Evolutionary conservation across 148 eudicot genomes (phyloP).

Genomic region (Hydrangea macrophylla): DNA sequence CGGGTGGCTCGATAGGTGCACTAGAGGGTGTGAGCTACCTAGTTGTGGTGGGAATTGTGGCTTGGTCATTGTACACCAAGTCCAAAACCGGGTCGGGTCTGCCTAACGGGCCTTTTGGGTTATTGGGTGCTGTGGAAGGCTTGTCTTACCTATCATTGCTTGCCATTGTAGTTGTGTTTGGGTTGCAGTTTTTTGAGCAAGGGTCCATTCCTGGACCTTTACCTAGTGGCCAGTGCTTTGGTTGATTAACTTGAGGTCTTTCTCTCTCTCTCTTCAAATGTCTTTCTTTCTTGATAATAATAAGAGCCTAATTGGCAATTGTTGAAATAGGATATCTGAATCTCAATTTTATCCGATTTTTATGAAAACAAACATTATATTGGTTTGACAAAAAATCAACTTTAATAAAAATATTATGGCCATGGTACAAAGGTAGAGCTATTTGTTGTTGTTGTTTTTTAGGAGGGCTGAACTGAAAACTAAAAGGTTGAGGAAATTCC

Average conservation of each 20-base stretch:
- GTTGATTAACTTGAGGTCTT: constrained; percentile 39
- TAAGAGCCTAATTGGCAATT: too few species aligned
- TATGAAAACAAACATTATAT: too few species aligned
- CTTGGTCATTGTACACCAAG: constrained; percentile 90
- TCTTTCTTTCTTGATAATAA: not conserved
- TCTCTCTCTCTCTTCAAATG: not conserved
- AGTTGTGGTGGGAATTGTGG: constrained; percentile 68
- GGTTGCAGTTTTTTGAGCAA: constrained; percentile 57
- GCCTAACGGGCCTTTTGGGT: constrained; percentile 86
- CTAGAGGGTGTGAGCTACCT: constrained; percentile 92
- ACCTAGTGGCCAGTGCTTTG: constrained; percentile 84
- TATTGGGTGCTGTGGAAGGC: constrained; percentile 94
- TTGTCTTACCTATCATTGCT: constrained; percentile 73
- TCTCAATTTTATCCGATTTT: too few species aligned
- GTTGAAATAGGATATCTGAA: too few species aligned
- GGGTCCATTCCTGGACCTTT: constrained; percentile 92
- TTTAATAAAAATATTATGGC: too few species aligned
- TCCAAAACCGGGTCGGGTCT: constrained; percentile 83
- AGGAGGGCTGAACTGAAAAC: too few species aligned
- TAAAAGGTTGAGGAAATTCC: too few species aligned
- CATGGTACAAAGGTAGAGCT: too few species aligned
- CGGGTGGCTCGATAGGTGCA: constrained; percentile 91
- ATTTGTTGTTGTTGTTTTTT: too few species aligned
- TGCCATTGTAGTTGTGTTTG: constrained; percentile 79
- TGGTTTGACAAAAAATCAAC: too few species aligned